Percentiles rank a stretch among this genome's conserved stretches.
phyloP scores from a whole-genome alignment of 2,329 filamentous ascomycete species.

The Ramichloridium luteum region DNA sequence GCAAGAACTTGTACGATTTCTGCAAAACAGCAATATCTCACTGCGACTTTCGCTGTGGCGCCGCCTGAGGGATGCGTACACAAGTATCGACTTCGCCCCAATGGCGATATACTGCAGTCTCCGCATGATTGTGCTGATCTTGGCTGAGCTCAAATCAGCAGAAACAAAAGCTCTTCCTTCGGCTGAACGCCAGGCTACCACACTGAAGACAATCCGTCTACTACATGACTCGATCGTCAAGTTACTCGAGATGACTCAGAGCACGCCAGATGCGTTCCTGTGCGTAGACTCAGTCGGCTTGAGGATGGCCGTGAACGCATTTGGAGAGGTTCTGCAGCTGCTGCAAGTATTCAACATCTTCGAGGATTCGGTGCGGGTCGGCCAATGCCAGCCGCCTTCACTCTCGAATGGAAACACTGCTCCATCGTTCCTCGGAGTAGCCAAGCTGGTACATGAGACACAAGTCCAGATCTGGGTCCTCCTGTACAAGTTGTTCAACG shows the following conservation, averaged over 20 bases:
- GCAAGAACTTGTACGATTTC: constrained; percentile 72
- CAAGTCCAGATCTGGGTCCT: constrained; percentile 80
- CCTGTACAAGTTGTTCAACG: constrained; percentile 67
- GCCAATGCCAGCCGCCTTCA: constrained; percentile 52
- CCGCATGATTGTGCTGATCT: constrained; percentile 71
- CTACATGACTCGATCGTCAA: constrained; percentile 65
- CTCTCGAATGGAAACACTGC: constrained; percentile 34
- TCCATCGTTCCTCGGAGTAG: constrained; percentile 17
- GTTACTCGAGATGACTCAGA: constrained; percentile 50
- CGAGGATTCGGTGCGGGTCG: constrained; percentile 75
- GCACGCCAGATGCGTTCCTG: constrained; percentile 64
- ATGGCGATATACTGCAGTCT: constrained; percentile 83
- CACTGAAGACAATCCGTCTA: constrained; percentile 67
- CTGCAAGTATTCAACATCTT: constrained; percentile 69
- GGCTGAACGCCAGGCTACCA: constrained; percentile 54
- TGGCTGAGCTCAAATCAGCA: constrained; percentile 53
- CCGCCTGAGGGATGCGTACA: constrained; percentile 79
- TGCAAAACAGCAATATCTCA: constrained; percentile 69
- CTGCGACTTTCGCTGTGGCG: constrained; percentile 82
- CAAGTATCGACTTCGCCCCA: constrained; percentile 68
- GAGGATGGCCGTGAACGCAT: constrained; percentile 55
- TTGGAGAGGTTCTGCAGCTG: constrained; percentile 60
- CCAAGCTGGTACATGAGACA: constrained; percentile 59
- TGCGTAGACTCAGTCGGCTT: constrained; percentile 74
- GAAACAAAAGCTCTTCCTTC: constrained; percentile 43